phyloP scores from a whole-genome alignment of 768 basidiomycete genomes.

The Coprinellus aureogranulatus region DNA sequence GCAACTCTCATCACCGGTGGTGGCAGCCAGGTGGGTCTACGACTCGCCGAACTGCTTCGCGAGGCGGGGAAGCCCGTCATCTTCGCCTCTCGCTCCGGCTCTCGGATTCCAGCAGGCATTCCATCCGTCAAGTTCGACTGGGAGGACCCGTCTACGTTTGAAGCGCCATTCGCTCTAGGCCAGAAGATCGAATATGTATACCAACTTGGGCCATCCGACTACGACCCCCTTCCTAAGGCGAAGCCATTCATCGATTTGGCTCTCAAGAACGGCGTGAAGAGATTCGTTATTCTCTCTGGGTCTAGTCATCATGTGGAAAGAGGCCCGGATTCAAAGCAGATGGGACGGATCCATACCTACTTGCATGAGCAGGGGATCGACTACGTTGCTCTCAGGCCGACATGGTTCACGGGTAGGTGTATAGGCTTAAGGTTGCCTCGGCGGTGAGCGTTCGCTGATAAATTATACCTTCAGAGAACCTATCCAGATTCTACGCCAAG shows the following conservation, averaged over 20 bases:
- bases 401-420: constrained; percentile 37
- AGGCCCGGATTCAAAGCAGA: neutral
- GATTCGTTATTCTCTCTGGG: constrained; percentile 26
- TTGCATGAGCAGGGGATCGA: constrained; percentile 29
- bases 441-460: no score
- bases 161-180: constrained; percentile 1
- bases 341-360: constrained; percentile 33
- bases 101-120: constrained; percentile 14
- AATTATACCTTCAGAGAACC: neutral
- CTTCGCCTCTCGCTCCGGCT: constrained; percentile 19
- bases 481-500: neutral
- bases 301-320: neutral
- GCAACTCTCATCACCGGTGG: constrained; percentile 27
- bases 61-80: constrained; percentile 15
- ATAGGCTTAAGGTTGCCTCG: no score
- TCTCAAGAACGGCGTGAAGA: constrained; percentile 23
- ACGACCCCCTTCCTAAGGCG: constrained; percentile 18
- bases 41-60: constrained; percentile 18
- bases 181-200: constrained; percentile 28
- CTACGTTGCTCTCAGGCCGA: constrained; percentile 33
- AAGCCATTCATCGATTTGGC: constrained; percentile 31
- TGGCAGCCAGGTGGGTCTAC: constrained; percentile 21
- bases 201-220: constrained; percentile 21
- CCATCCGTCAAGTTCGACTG: constrained; percentile 31
- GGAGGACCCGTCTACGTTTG: constrained; percentile 25